These are phyloP conservation scores for Rhodotorula sp. DNA, from an alignment of 1,284 basidiomycete genomes.

Conservation along the genomic window DNA sequence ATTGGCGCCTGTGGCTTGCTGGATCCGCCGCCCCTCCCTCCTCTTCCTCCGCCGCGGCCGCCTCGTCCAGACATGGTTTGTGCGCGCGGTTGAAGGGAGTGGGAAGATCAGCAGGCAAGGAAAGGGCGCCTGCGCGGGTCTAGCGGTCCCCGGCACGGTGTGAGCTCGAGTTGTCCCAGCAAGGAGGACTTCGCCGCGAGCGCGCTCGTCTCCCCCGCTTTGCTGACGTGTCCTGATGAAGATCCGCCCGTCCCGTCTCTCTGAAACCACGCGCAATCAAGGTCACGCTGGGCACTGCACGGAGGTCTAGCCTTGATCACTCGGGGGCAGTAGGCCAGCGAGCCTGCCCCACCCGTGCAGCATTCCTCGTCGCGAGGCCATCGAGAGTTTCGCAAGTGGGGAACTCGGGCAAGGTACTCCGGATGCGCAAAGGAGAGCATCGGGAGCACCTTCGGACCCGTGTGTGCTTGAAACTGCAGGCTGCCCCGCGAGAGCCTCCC, in stretches of 20 bases:
- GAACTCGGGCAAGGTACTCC: too few relatives aligned
- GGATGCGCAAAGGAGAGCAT: too few relatives aligned
- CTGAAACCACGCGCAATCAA: background rate
- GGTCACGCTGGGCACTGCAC: background rate
- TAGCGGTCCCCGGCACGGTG: background rate
- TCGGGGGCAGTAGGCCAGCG: too few relatives aligned
- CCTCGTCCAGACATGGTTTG: slow-evolving; percentile 20
- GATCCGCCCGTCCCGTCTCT: background rate
- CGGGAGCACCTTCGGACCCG: too few relatives aligned
- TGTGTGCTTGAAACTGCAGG: too few relatives aligned
- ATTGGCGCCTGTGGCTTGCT: slow-evolving; percentile 36
- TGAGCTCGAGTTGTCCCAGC: background rate
- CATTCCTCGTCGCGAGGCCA: too few relatives aligned
- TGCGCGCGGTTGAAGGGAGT: background rate
- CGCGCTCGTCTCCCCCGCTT: background rate
- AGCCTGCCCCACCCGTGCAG: too few relatives aligned
- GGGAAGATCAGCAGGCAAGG: background rate
- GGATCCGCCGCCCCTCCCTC: slow-evolving; percentile 12
- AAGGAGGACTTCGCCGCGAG: background rate
- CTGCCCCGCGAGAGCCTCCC: too few relatives aligned
- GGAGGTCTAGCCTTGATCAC: background rate
- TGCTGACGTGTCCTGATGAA: background rate
- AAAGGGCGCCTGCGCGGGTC: background rate
- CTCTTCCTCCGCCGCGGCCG: slow-evolving; percentile 26
- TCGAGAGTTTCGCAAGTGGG: too few relatives aligned